phyloP scores from a whole-genome alignment of 2,329 filamentous ascomycete species.

The Ophiocordyceps camponoti-floridani region DNA sequence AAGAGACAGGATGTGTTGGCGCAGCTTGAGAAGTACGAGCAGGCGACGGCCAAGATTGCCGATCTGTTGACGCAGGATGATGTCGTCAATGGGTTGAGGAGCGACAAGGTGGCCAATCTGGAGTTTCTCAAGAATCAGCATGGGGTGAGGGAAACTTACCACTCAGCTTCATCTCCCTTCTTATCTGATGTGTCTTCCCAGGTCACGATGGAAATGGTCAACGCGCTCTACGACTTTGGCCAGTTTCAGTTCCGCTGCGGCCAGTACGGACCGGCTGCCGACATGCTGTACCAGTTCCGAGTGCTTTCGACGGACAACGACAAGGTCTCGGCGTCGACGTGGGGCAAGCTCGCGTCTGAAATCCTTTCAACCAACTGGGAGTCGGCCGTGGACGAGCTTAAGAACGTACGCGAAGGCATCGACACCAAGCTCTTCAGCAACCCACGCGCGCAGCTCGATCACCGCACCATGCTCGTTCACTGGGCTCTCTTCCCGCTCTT shows the following conservation, averaged over 20 bases:
- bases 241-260: slow-evolving; percentile 97
- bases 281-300: slow-evolving; percentile 93
- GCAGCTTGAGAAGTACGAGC: slow-evolving; percentile 66
- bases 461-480: slow-evolving; percentile 95
- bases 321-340: slow-evolving; percentile 87
- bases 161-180: neutral
- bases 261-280: slow-evolving; percentile 76
- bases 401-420: slow-evolving; percentile 81
- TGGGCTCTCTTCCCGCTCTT: slow-evolving; percentile 98
- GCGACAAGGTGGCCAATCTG: slow-evolving; percentile 97
- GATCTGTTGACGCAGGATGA: slow-evolving; percentile 75
- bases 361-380: slow-evolving; percentile 96
- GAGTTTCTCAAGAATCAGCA: slow-evolving; percentile 95
- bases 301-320: slow-evolving; percentile 97
- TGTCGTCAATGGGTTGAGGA: slow-evolving; percentile 77
- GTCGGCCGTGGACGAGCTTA: slow-evolving; percentile 72
- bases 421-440: slow-evolving; percentile 94
- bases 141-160: slow-evolving; percentile 40
- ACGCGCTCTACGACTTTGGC: slow-evolving; percentile 87
- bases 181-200: slow-evolving; percentile 10
- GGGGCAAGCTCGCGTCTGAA: slow-evolving; percentile 94
- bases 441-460: slow-evolving; percentile 83
- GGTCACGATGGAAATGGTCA: slow-evolving; percentile 88
- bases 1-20: slow-evolving; percentile 80
- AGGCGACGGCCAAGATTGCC: slow-evolving; percentile 77